A percentile compares a stretch with the other conserved stretches of the same genome.
These are phyloP conservation scores for Fusarium beomiforme DNA, from an alignment of 2,329 filamentous ascomycete species.

Conservation along the genomic window DNA sequence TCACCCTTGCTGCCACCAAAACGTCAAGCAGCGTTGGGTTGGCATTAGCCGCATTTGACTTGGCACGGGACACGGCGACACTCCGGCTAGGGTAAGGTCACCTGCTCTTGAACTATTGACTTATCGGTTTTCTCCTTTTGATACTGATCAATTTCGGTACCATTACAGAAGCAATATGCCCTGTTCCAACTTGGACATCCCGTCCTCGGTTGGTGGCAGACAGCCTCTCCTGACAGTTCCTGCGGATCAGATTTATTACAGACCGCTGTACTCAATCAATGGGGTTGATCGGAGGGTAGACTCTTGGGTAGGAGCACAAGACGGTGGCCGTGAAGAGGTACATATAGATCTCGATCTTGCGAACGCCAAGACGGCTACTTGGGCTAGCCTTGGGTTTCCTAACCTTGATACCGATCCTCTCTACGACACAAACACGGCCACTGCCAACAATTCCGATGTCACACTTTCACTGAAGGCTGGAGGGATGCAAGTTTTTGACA, in stretches of 20 bases:
- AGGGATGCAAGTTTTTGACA: background rate
- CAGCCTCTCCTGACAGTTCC: background rate
- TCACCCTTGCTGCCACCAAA: background rate
- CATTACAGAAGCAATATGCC: background rate
- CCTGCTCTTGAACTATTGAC: no score
- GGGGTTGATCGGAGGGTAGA: background rate
- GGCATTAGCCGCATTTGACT: background rate
- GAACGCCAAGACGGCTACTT: background rate
- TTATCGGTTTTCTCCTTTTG: no score
- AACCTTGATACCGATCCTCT: background rate
- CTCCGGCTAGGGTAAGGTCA: background rate
- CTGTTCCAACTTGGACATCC: background rate
- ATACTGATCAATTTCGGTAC: no score
- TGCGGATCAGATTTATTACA: background rate
- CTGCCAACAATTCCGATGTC: rapidly evolving
- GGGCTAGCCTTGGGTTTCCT: background rate
- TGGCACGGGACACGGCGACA: background rate
- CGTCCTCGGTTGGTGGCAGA: background rate
- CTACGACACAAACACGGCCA: background rate
- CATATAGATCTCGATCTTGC: background rate
- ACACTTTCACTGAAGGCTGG: background rate
- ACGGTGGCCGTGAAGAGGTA: background rate
- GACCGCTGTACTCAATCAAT: background rate
- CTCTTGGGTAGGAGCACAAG: rapidly evolving
- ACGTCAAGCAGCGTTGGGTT: background rate